These are phyloP conservation scores for Trametes pubescens DNA, from an alignment of 1,284 basidiomycete species.

Conservation along the genomic window DNA sequence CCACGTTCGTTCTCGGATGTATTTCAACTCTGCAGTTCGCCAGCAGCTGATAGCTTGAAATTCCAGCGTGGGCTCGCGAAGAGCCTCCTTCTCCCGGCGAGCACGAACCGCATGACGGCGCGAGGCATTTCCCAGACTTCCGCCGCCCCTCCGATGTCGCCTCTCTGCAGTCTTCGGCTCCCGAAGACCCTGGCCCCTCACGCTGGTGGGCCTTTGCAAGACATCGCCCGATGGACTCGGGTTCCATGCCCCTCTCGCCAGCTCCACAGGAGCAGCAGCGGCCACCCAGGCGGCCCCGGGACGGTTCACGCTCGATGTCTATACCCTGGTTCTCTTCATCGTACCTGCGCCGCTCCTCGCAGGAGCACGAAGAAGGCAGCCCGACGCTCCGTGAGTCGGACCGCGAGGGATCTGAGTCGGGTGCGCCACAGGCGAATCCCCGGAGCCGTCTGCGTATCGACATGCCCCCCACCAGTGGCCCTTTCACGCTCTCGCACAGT, in stretches of 20 bases:
- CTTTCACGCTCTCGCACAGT: conserved; percentile 63
- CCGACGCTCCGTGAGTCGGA: conserved; percentile 26
- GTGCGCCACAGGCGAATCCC: conserved; percentile 29
- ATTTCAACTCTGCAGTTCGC: conserved; percentile 10
- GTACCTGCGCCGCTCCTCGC: conserved; percentile 40
- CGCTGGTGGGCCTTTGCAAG: conserved; percentile 74
- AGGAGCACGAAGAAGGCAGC: conserved; percentile 35
- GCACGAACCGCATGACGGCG: conserved; percentile 41
- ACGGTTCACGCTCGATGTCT: conserved; percentile 38
- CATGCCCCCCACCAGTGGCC: conserved; percentile 50
- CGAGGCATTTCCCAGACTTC: conserved; percentile 45
- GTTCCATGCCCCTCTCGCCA: conserved; percentile 34
- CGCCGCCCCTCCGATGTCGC: conserved; percentile 56
- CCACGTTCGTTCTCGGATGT: conserved; percentile 64
- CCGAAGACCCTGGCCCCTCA: conserved; percentile 51
- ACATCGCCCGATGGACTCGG: conserved; percentile 36
- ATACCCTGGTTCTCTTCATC: conserved; percentile 42
- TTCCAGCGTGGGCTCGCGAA: conserved; percentile 80
- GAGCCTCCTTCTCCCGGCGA: conserved; percentile 80
- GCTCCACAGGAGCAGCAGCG: conserved; percentile 18
- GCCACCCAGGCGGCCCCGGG: conserved; percentile 28
- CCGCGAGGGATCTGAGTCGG: conserved; percentile 10
- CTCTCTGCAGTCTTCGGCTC: conserved; percentile 59
- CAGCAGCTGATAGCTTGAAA: conserved; percentile 28
- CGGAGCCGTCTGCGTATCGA: conserved; percentile 45